Conservation (phyloP, 805 yeast species). For the Wickerhamiella azyma region DNA sequence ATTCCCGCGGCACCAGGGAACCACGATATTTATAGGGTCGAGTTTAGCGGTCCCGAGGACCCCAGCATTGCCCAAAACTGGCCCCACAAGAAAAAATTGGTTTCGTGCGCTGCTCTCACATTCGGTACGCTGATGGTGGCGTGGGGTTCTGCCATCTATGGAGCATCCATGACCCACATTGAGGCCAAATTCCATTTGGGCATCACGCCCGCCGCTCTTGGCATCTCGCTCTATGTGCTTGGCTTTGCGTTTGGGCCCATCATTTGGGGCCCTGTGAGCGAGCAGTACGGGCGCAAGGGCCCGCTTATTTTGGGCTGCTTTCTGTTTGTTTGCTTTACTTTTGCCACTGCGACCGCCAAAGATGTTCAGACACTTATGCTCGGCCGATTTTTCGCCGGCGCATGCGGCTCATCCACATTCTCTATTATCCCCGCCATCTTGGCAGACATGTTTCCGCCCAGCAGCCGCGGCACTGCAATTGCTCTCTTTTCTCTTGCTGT, state of each 20-base stretch:
- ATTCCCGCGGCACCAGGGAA: neutral
- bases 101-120: neutral
- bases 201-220: constrained; percentile 51
- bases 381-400: constrained; percentile 68
- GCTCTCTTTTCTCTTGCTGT: constrained; percentile 12
- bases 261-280: constrained; percentile 80
- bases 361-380: constrained; percentile 31
- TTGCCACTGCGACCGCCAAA: constrained; percentile 15
- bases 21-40: constrained; percentile 6
- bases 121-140: constrained; percentile 13
- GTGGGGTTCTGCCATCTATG: constrained; percentile 6
- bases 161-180: constrained; percentile 21
- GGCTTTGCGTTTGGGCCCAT: constrained; percentile 92
- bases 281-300: constrained; percentile 56
- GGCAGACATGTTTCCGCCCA: constrained; percentile 16
- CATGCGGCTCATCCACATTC: constrained; percentile 59
- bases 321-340: constrained; percentile 17
- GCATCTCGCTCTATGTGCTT: constrained; percentile 65
- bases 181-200: constrained; percentile 46
- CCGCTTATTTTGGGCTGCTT: constrained; percentile 40
- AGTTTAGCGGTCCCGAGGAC: constrained; percentile 7
- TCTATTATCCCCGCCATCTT: constrained; percentile 15
- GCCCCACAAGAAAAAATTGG: neutral
- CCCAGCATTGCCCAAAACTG: constrained; percentile 7
- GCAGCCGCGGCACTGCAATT: constrained; percentile 14